Percentiles rank a stretch among this genome's conserved stretches.
These are phyloP conservation scores for Clohesyomyces aquaticus DNA, from an alignment of 495 filamentous ascomycete genomes.

Conservation along the genomic window DNA sequence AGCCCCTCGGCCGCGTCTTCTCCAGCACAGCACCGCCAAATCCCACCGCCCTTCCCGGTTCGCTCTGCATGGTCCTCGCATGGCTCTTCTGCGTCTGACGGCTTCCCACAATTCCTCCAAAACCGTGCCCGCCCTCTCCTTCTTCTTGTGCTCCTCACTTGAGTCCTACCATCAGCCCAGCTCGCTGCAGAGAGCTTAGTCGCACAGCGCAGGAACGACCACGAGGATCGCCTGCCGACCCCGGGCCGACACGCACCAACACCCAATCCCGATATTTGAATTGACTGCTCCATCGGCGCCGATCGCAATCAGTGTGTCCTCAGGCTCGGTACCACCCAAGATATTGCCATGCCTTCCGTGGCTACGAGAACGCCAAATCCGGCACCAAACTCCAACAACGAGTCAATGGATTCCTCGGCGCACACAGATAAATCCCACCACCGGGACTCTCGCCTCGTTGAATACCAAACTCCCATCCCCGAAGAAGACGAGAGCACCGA, in stretches of 20 bases:
- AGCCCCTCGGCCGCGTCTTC: background rate
- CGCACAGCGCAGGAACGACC: slow-evolving; percentile 17
- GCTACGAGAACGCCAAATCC: background rate
- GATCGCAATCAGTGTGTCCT: slow-evolving; percentile 28
- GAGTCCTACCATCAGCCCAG: slow-evolving; percentile 36
- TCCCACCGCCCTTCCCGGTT: background rate
- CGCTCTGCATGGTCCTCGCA: slow-evolving; percentile 17
- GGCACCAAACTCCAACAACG: slow-evolving; percentile 7
- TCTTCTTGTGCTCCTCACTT: slow-evolving; percentile 23
- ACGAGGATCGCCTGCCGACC: slow-evolving; percentile 9
- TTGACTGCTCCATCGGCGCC: slow-evolving; percentile 19
- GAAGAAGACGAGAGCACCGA: slow-evolving; percentile 42
- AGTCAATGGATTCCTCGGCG: slow-evolving; percentile 8
- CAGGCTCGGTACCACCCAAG: slow-evolving; percentile 9
- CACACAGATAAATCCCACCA: slow-evolving; percentile 5
- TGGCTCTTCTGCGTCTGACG: slow-evolving; percentile 26
- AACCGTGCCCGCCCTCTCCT: slow-evolving; percentile 32
- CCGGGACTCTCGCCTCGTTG: slow-evolving; percentile 34
- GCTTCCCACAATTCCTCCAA: slow-evolving; percentile 8
- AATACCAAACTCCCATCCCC: slow-evolving; percentile 31
- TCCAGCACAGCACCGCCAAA: background rate
- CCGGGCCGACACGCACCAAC: background rate
- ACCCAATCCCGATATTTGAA: slow-evolving; percentile 6
- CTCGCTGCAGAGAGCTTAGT: slow-evolving; percentile 39
- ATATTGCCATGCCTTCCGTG: slow-evolving; percentile 32